Conservation (phyloP, 352 stramenopile species). For the Pythium sukuiense region DNA sequence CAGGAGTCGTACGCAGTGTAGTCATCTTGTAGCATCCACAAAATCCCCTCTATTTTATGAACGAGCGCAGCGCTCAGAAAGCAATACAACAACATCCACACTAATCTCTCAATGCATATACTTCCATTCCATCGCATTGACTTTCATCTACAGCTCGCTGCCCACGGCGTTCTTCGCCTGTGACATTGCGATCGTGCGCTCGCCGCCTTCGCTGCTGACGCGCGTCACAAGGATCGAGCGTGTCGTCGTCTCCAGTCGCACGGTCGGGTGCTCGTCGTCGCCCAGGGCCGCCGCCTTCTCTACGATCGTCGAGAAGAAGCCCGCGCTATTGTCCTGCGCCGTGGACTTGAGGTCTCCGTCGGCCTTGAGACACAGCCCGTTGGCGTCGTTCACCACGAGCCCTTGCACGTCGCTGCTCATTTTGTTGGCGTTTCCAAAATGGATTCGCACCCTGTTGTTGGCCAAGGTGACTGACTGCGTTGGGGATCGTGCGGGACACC, state of each 20-base stretch:
- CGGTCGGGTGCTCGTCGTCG: conserved; percentile 34
- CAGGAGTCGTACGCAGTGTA: conserved; percentile 22
- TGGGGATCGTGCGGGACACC: conserved; percentile 9
- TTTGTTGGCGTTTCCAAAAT: conserved; percentile 14
- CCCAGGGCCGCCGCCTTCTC: conserved; percentile 55
- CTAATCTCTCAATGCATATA: background rate
- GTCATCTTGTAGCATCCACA: background rate
- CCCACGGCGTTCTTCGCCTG: conserved; percentile 25
- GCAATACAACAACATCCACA: background rate
- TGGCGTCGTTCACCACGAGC: conserved; percentile 75
- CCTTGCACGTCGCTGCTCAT: conserved; percentile 58
- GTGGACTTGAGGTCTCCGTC: conserved; percentile 59
- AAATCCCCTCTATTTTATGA: conserved; percentile 13
- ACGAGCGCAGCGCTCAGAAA: background rate
- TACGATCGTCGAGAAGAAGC: conserved; percentile 79
- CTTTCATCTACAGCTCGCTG: conserved; percentile 19
- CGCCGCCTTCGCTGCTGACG: conserved; percentile 35
- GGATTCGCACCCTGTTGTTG: background rate
- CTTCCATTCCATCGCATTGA: background rate
- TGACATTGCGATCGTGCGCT: conserved; percentile 67
- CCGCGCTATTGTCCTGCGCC: conserved; percentile 42
- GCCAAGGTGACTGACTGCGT: background rate
- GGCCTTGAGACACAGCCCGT: conserved; percentile 68
- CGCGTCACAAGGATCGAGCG: conserved; percentile 61
- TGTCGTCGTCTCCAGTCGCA: conserved; percentile 32